Evolutionary conservation across 2,329 filamentous ascomycete species (phyloP), one percentile per base, ranked within the genome.

Genomic region (Biscogniauxia mediterranea): DNA sequence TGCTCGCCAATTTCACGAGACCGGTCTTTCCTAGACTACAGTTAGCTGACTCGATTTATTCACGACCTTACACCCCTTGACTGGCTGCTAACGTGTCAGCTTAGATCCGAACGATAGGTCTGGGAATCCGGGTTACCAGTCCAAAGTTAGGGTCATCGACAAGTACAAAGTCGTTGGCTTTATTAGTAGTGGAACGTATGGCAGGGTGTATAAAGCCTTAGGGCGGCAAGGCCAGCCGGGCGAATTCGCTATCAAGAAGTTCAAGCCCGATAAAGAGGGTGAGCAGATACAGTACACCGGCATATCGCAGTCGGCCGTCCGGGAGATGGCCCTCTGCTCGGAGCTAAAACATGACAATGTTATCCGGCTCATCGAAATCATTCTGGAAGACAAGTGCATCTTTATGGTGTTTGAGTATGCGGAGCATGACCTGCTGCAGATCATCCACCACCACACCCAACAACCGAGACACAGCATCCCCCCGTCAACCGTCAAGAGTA

Each of bases 341-440:
- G 95, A 99, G 74, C 83, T 99, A 25, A 87, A 85, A 61, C 93
- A 99, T 75, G 81, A 86, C 60, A 98, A 98, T 74, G 89, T 99
- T 38, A 94, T 99, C 67, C 88, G 90, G 61, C 86, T 97, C 1
- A 88, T 94, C 64, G 95, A 99, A 77, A 98, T 97, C 71, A 97
- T 99, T 70, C 83, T 99, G 2, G 94, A 99, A 78, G 93, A 97
- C 76, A 98, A 98, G 80, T 97, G 93, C 79, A 98, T 99, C 75
- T 99, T 93, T 78, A 99, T 99, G 90, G 93, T 99, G 1, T 98
- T 99, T 70, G 95, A 98, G 76, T 99, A 97, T 75, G 95, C 95
- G 68, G 95, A 99, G 77, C 95, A 99, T 76, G 95, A 99, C 76
- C 80, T 99, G 46, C 82, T 99, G 4, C 95, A 99, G 76, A 98